Evolutionary conservation across 345 rosid genomes (phyloP), one percentile per base, ranked within the genome.

Genomic region (Nasturtium officinale): DNA sequence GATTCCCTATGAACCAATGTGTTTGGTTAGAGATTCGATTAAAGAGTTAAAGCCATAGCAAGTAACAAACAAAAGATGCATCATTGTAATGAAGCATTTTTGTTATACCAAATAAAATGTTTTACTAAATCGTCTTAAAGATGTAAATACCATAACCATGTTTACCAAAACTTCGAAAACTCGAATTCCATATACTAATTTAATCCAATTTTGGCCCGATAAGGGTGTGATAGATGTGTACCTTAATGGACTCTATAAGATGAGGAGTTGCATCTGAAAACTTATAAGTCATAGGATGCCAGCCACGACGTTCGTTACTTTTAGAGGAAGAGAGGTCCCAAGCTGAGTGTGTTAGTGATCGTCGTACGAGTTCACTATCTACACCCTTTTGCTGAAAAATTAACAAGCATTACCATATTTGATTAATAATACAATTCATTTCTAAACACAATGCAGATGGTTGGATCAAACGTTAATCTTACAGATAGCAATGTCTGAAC

Each of bases 401-500:
- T 45, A 66, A 67, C 68, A 66, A 69, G 56, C 46, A 43, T 42
- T 23, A 46, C n/a, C 65, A 61, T 38, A 37, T 45, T 40, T 46
- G 43, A 60, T 43, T 13, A 51, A 6, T 2, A 9, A 45, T 48
- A 66, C 55, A 18, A 6, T 7, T 45, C 28, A 21, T 4, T 61
- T 61, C 28, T 16, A 15, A 50, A 11, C 3, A 23, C 18, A 20
- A 28, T 47, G 42, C 33, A 38, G 30, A 47, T n/a, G 60, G 40
- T 40, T 72, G 18, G 72, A 65, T 77, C 35, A 42, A 52, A 66
- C 28, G 8, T 52, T 26, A 6, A 78, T 73, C 96, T 86, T 89
- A 92, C 98, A 61, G 97, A 87, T 63, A 93, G 75, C 75, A 90
- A 78, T 56, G 98, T 93, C 86, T 87, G 98, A 61, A 93, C 98